Evolutionary conservation across 495 filamentous ascomycete genomes (phyloP).

Genomic region (Hypoxylon cercidicola): DNA sequence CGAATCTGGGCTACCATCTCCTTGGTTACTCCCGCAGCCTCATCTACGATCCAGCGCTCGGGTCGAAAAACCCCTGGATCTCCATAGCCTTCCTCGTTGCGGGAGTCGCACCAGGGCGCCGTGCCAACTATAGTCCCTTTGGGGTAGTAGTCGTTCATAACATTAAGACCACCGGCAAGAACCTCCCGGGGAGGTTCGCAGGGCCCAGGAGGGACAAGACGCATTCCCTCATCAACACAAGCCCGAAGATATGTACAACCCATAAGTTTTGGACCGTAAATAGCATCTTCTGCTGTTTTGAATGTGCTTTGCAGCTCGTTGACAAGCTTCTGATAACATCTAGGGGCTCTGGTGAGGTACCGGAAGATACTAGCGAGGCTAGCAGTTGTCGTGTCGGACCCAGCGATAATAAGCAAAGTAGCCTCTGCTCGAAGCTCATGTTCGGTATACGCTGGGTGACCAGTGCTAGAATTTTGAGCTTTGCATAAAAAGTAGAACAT

Average conservation of each 20-base stretch:
- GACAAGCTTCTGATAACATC: conserved; percentile 50
- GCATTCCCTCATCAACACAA: conserved; percentile 71
- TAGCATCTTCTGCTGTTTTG: conserved; percentile 58
- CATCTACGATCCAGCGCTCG: conserved; percentile 60
- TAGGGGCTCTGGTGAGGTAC: conserved; percentile 55
- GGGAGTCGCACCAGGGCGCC: conserved; percentile 64
- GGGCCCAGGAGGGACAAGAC: conserved; percentile 65
- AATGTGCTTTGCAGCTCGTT: conserved; percentile 60
- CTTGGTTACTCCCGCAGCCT: conserved; percentile 6
- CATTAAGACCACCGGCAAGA: conserved; percentile 60
- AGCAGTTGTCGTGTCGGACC: conserved; percentile 55
- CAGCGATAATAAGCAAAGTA: conserved; percentile 44
- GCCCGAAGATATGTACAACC: conserved; percentile 66
- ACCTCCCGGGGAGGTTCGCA: conserved; percentile 67
- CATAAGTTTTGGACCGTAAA: conserved; percentile 32
- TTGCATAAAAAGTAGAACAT: conserved; percentile 48
- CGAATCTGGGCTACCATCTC: conserved; percentile 18
- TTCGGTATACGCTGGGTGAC: conserved; percentile 33
- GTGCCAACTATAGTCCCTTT: conserved; percentile 65
- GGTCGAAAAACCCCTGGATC: conserved; percentile 52
- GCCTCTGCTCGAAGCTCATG: conserved; percentile 38
- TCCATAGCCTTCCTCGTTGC: conserved; percentile 60
- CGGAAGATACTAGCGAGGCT: conserved; percentile 63
- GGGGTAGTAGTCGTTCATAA: conserved; percentile 62
- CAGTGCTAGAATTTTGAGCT: conserved; percentile 45